phyloP scores from a whole-genome alignment of 768 basidiomycete genomes.

The Pleurotus tuoliensis region DNA sequence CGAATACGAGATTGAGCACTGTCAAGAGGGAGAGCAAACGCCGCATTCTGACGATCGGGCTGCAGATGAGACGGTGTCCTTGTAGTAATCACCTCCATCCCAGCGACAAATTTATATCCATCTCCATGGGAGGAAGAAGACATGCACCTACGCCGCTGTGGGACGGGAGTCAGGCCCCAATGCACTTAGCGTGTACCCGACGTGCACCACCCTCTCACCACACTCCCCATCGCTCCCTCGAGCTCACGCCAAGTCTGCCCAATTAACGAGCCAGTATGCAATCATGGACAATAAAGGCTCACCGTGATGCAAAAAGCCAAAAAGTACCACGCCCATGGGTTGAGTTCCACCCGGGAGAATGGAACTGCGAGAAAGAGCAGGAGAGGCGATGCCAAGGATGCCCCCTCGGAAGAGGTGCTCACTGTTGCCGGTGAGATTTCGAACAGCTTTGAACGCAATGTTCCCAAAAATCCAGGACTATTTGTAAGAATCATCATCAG shows the following conservation, averaged over 20 bases:
- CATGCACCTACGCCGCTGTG: neutral
- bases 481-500: too few relatives aligned
- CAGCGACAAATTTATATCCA: neutral
- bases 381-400: neutral
- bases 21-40: neutral
- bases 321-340: neutral
- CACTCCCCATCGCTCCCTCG: neutral
- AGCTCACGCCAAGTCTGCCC: neutral
- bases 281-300: neutral
- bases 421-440: neutral
- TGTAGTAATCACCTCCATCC: neutral
- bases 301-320: neutral
- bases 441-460: too few relatives aligned
- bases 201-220: neutral
- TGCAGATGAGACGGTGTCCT: neutral
- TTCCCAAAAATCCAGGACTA: too few relatives aligned
- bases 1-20: neutral
- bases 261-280: neutral
- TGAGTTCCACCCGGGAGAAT: neutral
- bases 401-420: neutral
- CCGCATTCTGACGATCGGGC: neutral
- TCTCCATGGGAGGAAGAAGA: neutral
- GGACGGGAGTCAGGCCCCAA: neutral
- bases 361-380: neutral
- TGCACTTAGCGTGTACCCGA: neutral